Conservation (phyloP, 306 rosid species). For the Cucumis hystrix region DNA sequence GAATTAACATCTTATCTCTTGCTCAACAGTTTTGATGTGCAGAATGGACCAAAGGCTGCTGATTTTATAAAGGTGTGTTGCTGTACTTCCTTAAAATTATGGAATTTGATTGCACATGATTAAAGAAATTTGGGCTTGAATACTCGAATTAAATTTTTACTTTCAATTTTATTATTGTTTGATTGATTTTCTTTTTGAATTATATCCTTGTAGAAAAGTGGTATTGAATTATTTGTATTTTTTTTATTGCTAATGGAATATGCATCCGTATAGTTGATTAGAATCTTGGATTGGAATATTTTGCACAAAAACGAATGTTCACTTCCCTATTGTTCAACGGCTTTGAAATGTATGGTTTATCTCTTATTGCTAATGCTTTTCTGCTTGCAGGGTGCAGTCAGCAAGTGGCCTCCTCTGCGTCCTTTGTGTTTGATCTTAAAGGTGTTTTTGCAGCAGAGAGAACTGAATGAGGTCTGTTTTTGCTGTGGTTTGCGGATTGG, state of each 20-base stretch:
- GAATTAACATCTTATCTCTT: constrained; percentile 4
- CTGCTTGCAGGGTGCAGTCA: constrained; percentile 55
- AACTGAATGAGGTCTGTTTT: constrained; percentile 68
- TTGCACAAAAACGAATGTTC: background rate
- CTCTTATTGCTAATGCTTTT: background rate
- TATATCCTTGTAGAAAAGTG: background rate
- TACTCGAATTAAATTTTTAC: background rate
- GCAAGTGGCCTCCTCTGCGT: constrained; percentile 67
- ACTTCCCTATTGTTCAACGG: background rate
- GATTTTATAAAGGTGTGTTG: constrained; percentile 72
- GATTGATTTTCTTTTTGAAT: background rate
- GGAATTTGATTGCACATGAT: background rate
- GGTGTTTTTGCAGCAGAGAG: constrained; percentile 92
- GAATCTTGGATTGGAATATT: background rate
- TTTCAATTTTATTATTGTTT: background rate
- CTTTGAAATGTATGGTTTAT: background rate
- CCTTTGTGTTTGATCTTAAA: constrained; percentile 85
- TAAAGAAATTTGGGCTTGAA: background rate
- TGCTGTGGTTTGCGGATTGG: background rate
- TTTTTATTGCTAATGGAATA: background rate
- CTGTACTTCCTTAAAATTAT: background rate
- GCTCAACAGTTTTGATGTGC: constrained; percentile 63
- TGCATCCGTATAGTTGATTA: background rate
- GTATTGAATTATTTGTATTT: background rate
- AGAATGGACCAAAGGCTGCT: constrained; percentile 88